Percentiles rank a stretch among this genome's conserved stretches.
phyloP scores from a whole-genome alignment of 164 flowering plant genomes.

The Buxus sempervirens region DNA sequence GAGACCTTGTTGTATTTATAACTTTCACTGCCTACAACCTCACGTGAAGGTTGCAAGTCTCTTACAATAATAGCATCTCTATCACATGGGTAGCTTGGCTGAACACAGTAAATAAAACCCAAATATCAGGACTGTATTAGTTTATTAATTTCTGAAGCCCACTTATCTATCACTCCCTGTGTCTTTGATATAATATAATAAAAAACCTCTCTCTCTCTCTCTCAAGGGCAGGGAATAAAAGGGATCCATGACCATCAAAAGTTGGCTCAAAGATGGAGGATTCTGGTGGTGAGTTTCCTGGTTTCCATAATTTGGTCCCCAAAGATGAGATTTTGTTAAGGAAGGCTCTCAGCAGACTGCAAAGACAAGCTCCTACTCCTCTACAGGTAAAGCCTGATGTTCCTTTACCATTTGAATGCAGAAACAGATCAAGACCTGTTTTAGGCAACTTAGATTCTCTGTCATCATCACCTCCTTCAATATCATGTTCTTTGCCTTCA shows the following conservation, averaged over 20 bases:
- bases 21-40: neutral
- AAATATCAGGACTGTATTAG: neutral
- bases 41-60: neutral
- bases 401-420: slow-evolving; percentile 1
- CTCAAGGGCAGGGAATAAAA: neutral
- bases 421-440: neutral
- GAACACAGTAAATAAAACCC: neutral
- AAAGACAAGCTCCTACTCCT: slow-evolving; percentile 40
- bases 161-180: neutral
- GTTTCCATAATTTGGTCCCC: slow-evolving; percentile 32
- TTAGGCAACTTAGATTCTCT: neutral
- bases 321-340: slow-evolving; percentile 27
- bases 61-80: neutral
- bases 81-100: neutral
- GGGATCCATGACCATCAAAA: neutral
- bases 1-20: no score
- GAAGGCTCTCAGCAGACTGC: slow-evolving; percentile 31
- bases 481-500: slow-evolving; percentile 7
- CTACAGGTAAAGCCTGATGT: slow-evolving; percentile 25
- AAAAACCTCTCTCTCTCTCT: neutral
- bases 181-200: neutral
- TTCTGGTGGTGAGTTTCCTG: slow-evolving; percentile 32
- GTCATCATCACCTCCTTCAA: neutral
- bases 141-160: neutral
- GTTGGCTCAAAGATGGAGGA: slow-evolving; percentile 15